Evolutionary conservation across 2,329 filamentous ascomycete genomes (phyloP).

Genomic region (Neodidymelliopsis sp.): DNA sequence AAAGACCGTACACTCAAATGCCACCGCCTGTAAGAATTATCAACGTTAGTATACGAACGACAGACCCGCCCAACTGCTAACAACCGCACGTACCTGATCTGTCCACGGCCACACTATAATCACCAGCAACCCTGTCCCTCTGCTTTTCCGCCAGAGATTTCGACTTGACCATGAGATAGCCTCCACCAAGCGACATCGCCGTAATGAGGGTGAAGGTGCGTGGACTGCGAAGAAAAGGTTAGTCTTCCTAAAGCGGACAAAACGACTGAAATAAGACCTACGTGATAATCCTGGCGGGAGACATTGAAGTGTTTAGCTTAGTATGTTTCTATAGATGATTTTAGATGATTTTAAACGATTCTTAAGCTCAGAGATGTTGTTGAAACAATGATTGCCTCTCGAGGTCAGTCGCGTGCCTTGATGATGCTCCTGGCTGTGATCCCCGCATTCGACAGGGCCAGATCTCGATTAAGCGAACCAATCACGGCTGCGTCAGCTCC

Average conservation of each 20-base stretch:
- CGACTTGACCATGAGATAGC: slow-evolving; percentile 45
- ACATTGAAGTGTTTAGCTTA: slow-evolving; percentile 32
- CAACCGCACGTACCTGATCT: slow-evolving; percentile 38
- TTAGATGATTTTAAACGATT: not conserved
- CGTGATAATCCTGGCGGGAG: slow-evolving; percentile 41
- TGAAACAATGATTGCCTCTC: slow-evolving; percentile 8
- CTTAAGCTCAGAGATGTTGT: slow-evolving; percentile 1
- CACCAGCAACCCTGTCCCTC: slow-evolving; percentile 37
- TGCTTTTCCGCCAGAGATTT: slow-evolving; percentile 38
- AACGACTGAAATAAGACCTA: slow-evolving; percentile 23
- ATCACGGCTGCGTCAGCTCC: slow-evolving; percentile 14
- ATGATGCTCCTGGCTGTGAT: slow-evolving; percentile 9
- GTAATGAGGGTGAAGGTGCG: slow-evolving; percentile 44
- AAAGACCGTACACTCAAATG: not conserved
- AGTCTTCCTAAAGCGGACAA: slow-evolving; percentile 22
- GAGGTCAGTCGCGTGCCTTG: slow-evolving; percentile 31
- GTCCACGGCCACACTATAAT: slow-evolving; percentile 48
- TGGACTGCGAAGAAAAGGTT: slow-evolving; percentile 31
- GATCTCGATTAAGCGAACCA: slow-evolving; percentile 7
- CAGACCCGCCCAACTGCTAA: too few species aligned
- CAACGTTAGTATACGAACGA: not conserved
- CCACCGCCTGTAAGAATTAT: slow-evolving; percentile 7
- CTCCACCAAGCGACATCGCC: slow-evolving; percentile 40
- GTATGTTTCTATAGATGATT: not conserved
- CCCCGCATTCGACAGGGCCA: slow-evolving; percentile 15